Evolutionary conservation across 2,329 filamentous ascomycete species (phyloP), one percentile per base, ranked within the genome.

Genomic region (Chaetomium sp.): DNA sequence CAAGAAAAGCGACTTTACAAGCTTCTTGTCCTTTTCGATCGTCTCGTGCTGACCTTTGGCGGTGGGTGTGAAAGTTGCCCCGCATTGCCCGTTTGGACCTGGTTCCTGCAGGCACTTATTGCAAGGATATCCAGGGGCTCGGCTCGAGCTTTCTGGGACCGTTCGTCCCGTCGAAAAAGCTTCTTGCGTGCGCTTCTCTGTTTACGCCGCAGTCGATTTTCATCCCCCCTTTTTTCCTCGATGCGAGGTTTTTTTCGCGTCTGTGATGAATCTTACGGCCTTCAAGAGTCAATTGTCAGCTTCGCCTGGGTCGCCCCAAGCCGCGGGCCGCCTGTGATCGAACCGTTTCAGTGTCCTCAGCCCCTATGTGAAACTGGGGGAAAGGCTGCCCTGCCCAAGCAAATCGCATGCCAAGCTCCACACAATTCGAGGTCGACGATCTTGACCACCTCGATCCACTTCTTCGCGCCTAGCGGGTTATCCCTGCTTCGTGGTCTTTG

Each of bases 361-460:
- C 54, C 55, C 40, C 54, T 55, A 52, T 52, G 50, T 60, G 61
- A 62, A 60, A 62, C 59, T 27, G 53, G 49, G 49, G 2, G 33
- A 54, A 48, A 33, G 54, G 49, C 53, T 52, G 56, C 51, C 52
- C 55, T 33, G 58, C 52, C 51, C 55, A 27, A 27, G 19, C 19
- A 27, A 27, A 53, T 58, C 56, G 54, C 55, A 51, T 46, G 59
- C 61, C 59, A 61, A 62, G 61, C 57, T 43, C 49, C 55, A 46
- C 55, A 50, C 55, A 61, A 52, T 58, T 61, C 57, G 55, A 56
- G 53, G 45, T 60, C 41, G 60, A 59, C 40, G 54, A 59, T 57
- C 56, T 52, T 53, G 52, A 50, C 50, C 53, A 42, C 43, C 37
- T 49, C 49, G 49, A 51, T 55, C 49, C 53, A 57, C 51, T 45